Percentiles rank a stretch among this genome's conserved stretches.
These are phyloP conservation scores for Sphaerulina musiva DNA, from an alignment of 2,329 filamentous ascomycete genomes.

Conservation along the genomic window DNA sequence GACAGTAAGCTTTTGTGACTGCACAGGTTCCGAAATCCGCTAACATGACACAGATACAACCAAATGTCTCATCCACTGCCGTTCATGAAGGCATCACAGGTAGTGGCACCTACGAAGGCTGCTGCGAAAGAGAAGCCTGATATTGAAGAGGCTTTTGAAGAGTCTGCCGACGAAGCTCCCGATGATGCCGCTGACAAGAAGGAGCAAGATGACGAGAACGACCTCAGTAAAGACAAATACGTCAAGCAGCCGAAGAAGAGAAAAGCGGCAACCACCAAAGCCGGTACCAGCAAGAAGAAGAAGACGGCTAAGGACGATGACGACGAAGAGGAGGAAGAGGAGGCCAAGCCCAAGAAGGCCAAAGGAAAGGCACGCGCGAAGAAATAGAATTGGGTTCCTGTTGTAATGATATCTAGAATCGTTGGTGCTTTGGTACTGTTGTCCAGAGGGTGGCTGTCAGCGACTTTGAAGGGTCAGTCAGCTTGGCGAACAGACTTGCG, in stretches of 20 bases:
- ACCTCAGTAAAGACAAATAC: conserved; percentile 92
- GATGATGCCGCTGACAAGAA: conserved; percentile 40
- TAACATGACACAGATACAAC: conserved; percentile 62
- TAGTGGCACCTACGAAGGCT: conserved; percentile 64
- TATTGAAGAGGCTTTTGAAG: conserved; percentile 91
- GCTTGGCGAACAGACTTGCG: too few relatives aligned
- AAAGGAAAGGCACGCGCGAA: conserved; percentile 34
- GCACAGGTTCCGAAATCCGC: conserved; percentile 6
- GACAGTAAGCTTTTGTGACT: conserved; percentile 56
- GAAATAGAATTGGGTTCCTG: conserved; percentile 11
- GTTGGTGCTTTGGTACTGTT: background rate
- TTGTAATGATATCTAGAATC: background rate
- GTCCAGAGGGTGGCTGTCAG: too few relatives aligned
- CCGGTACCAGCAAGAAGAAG: conserved; percentile 48
- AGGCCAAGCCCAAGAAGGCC: conserved; percentile 39
- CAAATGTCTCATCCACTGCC: conserved; percentile 77
- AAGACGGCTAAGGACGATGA: conserved; percentile 63
- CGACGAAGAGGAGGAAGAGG: conserved; percentile 35
- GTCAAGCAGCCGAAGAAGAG: conserved; percentile 85
- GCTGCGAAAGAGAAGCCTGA: conserved; percentile 74
- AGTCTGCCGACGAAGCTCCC: conserved; percentile 64
- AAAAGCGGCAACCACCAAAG: conserved; percentile 44
- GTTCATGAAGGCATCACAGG: conserved; percentile 87
- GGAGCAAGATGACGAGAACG: conserved; percentile 58
- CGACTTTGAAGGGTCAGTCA: too few relatives aligned